These are phyloP conservation scores for Termitomyces eurrhizus DNA, from an alignment of 768 basidiomycete genomes.

Conservation along the genomic window DNA sequence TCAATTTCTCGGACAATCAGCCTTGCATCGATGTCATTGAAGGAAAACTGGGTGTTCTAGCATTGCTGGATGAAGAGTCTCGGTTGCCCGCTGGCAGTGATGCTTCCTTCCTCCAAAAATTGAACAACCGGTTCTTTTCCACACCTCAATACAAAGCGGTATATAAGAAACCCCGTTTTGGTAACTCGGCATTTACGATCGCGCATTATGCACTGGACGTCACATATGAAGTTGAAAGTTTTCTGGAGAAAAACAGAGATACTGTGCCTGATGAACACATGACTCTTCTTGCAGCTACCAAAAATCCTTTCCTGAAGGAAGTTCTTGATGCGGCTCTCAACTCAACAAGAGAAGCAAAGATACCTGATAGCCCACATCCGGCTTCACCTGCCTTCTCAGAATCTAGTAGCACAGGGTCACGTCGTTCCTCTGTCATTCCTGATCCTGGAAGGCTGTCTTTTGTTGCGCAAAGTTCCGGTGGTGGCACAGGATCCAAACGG, in stretches of 20 bases:
- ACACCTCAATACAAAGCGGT: slow-evolving; percentile 85
- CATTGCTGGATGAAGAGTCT: slow-evolving; percentile 96
- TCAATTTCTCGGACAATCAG: slow-evolving; percentile 98
- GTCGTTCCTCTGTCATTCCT: slow-evolving; percentile 81
- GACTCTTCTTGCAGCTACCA: slow-evolving; percentile 77
- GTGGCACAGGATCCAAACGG: slow-evolving; percentile 43
- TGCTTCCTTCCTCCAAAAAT: slow-evolving; percentile 87
- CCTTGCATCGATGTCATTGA: slow-evolving; percentile 99
- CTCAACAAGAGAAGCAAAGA: slow-evolving; percentile 65
- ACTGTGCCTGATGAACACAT: slow-evolving; percentile 99
- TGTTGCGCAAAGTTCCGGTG: slow-evolving; percentile 43
- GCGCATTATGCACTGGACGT: slow-evolving; percentile 98
- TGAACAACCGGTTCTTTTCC: slow-evolving; percentile 71
- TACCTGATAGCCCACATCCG: slow-evolving; percentile 64
- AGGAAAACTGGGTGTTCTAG: slow-evolving; percentile 91
- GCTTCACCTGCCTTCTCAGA: slow-evolving; percentile 77
- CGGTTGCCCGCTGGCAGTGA: slow-evolving; percentile 93
- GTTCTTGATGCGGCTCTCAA: slow-evolving; percentile 88
- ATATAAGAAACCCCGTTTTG: slow-evolving; percentile 99
- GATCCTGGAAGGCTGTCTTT: slow-evolving; percentile 80
- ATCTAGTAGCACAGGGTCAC: slow-evolving; percentile 70
- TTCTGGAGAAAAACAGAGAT: slow-evolving; percentile 98
- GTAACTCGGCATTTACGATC: slow-evolving; percentile 94
- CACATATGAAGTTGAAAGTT: slow-evolving; percentile 97
- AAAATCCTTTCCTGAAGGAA: slow-evolving; percentile 91